Conservation (phyloP, 176 grass and related monocot genomes). For the Hordeum vulgare region DNA sequence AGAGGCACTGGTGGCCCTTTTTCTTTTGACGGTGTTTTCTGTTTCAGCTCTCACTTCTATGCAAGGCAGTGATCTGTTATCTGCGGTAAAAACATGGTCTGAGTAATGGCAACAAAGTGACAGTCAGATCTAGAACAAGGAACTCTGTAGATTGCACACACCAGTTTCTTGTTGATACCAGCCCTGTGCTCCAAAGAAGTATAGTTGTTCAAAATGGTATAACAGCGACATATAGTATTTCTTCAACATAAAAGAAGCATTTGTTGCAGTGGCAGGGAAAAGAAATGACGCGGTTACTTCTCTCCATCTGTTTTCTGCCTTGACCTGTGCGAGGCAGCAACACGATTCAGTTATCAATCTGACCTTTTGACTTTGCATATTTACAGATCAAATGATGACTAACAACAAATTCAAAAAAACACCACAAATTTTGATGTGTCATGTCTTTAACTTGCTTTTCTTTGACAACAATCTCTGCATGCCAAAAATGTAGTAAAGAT, state of each 20-base stretch:
- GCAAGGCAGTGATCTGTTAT: conserved; percentile 23
- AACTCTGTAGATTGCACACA: conserved; percentile 23
- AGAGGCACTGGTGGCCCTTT: conserved; percentile 35
- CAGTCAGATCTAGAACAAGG: conserved; percentile 9
- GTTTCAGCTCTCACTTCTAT: conserved; percentile 40
- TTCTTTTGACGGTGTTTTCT: conserved; percentile 43
- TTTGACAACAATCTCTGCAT: neutral
- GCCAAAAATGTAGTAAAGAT: neutral
- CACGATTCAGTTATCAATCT: neutral
- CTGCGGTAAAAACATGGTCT: conserved; percentile 16
- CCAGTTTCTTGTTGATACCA: conserved; percentile 48
- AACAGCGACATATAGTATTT: conserved; percentile 88
- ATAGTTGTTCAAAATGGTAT: conserved; percentile 85
- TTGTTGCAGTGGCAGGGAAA: conserved; percentile 82
- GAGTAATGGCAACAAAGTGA: neutral
- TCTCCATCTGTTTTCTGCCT: conserved; percentile 78
- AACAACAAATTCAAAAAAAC: conserved; percentile 14
- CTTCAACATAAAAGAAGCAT: conserved; percentile 85
- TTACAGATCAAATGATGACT: neutral
- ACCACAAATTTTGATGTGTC: conserved; percentile 11
- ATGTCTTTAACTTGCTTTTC: conserved; percentile 14
- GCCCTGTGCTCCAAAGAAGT: conserved; percentile 58
- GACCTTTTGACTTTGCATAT: conserved; percentile 9
- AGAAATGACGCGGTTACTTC: conserved; percentile 85
- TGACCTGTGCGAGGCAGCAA: conserved; percentile 53